These are phyloP conservation scores for Haplosporangium sp. DNA, from an alignment of 371 early-diverging fungal species.

Conservation along the genomic window DNA sequence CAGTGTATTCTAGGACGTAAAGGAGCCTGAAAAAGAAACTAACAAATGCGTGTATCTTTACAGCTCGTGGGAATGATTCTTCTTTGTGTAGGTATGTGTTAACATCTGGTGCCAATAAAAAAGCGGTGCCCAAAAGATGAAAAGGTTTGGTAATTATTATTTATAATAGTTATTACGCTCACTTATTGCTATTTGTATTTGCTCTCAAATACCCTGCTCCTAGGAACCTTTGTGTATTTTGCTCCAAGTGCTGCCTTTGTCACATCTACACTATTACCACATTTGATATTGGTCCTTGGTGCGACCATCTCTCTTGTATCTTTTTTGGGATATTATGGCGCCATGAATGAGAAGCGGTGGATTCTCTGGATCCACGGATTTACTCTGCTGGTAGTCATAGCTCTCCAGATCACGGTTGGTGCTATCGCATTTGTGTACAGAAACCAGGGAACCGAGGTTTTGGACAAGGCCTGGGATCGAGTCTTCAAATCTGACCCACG, in stretches of 20 bases:
- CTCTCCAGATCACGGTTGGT: constrained; percentile 52
- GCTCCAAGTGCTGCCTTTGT: constrained; percentile 50
- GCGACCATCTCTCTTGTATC: constrained; percentile 52
- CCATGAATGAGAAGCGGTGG: constrained; percentile 55
- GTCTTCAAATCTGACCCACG: constrained; percentile 48
- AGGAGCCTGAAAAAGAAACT: background rate
- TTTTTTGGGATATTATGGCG: constrained; percentile 54
- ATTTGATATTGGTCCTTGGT: constrained; percentile 44
- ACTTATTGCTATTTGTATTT: background rate
- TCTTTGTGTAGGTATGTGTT: constrained; percentile 36
- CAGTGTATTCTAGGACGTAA: background rate
- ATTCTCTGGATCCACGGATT: constrained; percentile 48
- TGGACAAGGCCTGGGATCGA: constrained; percentile 44
- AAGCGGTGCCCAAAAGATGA: background rate
- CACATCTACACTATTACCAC: constrained; percentile 50
- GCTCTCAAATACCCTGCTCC: background rate
- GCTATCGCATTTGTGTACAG: constrained; percentile 51
- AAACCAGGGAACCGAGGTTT: constrained; percentile 44
- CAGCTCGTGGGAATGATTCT: constrained; percentile 57
- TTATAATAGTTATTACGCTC: no score
- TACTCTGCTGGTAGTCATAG: constrained; percentile 42
- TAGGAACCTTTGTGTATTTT: constrained; percentile 54
- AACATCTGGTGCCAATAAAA: background rate
- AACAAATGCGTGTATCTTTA: background rate
- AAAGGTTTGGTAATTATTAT: no score